Conservation (phyloP, 1,139 yeast species). For the Debaryomyces udenii region DNA sequence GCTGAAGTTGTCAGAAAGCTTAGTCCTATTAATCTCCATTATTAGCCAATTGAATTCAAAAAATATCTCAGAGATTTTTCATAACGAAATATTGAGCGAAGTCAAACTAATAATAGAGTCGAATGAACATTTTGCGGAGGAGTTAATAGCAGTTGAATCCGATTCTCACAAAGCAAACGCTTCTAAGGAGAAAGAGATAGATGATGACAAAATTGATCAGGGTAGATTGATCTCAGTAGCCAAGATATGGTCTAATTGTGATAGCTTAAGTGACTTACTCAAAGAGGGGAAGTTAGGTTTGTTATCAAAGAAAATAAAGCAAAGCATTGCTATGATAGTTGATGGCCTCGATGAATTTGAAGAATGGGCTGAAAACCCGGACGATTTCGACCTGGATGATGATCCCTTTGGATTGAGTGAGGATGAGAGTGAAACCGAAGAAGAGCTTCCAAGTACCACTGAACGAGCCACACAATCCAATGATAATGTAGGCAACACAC, state of each 20-base stretch:
- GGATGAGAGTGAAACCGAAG: slow-evolving; percentile 32
- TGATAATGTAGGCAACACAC: slow-evolving; percentile 16
- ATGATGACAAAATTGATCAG: slow-evolving; percentile 22
- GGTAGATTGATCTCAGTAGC: slow-evolving; percentile 62
- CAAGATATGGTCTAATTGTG: slow-evolving; percentile 65
- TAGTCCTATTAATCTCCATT: slow-evolving; percentile 50
- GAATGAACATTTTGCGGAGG: slow-evolving; percentile 26
- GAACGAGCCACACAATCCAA: slow-evolving; percentile 21
- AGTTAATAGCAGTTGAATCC: slow-evolving; percentile 35
- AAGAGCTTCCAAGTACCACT: slow-evolving; percentile 29
- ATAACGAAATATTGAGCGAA: slow-evolving; percentile 38
- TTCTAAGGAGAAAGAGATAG: slow-evolving; percentile 9
- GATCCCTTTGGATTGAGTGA: slow-evolving; percentile 50
- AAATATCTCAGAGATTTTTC: slow-evolving; percentile 43
- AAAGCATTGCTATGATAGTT: slow-evolving; percentile 50
- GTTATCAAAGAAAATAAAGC: slow-evolving; percentile 47
- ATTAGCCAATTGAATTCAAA: slow-evolving; percentile 43
- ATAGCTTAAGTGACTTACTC: slow-evolving; percentile 40
- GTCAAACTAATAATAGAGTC: slow-evolving; percentile 33
- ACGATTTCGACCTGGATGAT: slow-evolving; percentile 39
- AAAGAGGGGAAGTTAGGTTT: slow-evolving; percentile 55
- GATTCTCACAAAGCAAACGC: slow-evolving; percentile 22
- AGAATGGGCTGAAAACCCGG: slow-evolving; percentile 69
- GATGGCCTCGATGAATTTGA: slow-evolving; percentile 68
- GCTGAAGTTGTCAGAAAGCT: slow-evolving; percentile 49